Percentiles rank a stretch among this genome's conserved stretches.
Conservation (phyloP, 2,329 filamentous ascomycete genomes). For the Aspergillus carbonarius region DNA sequence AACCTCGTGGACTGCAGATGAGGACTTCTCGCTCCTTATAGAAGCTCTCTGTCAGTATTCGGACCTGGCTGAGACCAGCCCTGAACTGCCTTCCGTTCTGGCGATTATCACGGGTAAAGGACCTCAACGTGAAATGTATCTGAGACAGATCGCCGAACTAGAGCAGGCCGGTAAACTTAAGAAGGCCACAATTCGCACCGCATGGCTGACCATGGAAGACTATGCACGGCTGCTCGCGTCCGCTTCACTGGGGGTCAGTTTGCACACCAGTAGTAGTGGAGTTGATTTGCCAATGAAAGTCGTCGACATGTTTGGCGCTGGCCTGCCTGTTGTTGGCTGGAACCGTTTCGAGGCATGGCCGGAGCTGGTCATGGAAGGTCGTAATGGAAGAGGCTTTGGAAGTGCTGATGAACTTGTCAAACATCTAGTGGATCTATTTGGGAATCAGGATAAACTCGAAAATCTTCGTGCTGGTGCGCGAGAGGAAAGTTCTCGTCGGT, state of each 20-base stretch:
- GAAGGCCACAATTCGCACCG: constrained; percentile 71
- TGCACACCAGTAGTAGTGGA: constrained; percentile 91
- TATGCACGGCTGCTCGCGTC: constrained; percentile 82
- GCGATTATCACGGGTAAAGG: constrained; percentile 95
- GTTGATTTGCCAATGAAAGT: constrained; percentile 99
- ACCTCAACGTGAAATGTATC: constrained; percentile 75
- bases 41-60: constrained; percentile 78
- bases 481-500: constrained; percentile 71
- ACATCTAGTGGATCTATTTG: constrained; percentile 66
- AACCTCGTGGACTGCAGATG: constrained; percentile 95
- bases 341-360: constrained; percentile 80
- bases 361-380: constrained; percentile 83
- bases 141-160: constrained; percentile 63
- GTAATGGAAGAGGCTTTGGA: constrained; percentile 83
- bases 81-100: constrained; percentile 64
- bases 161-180: constrained; percentile 62
- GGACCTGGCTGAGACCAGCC: constrained; percentile 44
- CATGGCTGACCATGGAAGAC: constrained; percentile 80
- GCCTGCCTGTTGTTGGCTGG: constrained; percentile 86
- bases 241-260: constrained; percentile 83
- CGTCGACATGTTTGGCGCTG: constrained; percentile 97
- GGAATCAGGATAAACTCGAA: constrained; percentile 56
- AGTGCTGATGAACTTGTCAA: constrained; percentile 64
- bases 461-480: constrained; percentile 67
- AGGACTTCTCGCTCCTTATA: constrained; percentile 87